These are phyloP conservation scores for Adansonia rubrostipa DNA, from an alignment of 441 rosid genomes.

Conservation along the genomic window DNA sequence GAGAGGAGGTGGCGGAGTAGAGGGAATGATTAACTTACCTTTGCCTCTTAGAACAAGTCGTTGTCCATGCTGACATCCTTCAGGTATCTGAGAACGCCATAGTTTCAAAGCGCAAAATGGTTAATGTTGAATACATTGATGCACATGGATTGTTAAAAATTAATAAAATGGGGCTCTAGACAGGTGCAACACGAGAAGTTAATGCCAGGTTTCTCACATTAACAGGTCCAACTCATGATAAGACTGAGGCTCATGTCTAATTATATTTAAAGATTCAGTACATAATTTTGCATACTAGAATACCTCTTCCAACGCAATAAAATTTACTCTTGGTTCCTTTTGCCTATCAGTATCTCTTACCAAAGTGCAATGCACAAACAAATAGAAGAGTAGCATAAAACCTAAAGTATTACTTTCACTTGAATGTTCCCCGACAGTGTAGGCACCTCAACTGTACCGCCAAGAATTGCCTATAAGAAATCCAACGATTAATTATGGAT, in stretches of 20 bases:
- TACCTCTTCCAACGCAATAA: not conserved
- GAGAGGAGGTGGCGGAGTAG: too few relatives aligned
- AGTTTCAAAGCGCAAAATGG: too few relatives aligned
- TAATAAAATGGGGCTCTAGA: not conserved
- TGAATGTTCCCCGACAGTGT: conserved; percentile 71
- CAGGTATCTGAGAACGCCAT: not conserved
- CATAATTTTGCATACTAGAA: conserved; percentile 10
- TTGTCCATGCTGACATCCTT: conserved; percentile 87
- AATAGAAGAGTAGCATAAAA: conserved; percentile 22
- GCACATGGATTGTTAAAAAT: not conserved
- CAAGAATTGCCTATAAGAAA: conserved; percentile 81
- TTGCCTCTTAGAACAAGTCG: conserved; percentile 66
- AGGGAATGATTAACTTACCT: too few relatives aligned
- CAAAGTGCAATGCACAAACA: not conserved
- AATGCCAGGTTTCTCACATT: not conserved
- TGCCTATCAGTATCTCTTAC: not conserved
- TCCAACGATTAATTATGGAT: conserved; percentile 24
- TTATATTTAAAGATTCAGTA: conserved; percentile 9
- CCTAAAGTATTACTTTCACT: conserved; percentile 57
- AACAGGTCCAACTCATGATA: not conserved
- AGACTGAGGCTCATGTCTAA: not conserved
- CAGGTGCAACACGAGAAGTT: not conserved
- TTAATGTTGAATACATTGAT: not conserved
- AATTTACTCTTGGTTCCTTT: not conserved
- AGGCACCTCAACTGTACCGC: conserved; percentile 84